These are phyloP conservation scores for Hawksworthiomyces lignivorus DNA, from an alignment of 2,329 filamentous ascomycete species.

Conservation along the genomic window DNA sequence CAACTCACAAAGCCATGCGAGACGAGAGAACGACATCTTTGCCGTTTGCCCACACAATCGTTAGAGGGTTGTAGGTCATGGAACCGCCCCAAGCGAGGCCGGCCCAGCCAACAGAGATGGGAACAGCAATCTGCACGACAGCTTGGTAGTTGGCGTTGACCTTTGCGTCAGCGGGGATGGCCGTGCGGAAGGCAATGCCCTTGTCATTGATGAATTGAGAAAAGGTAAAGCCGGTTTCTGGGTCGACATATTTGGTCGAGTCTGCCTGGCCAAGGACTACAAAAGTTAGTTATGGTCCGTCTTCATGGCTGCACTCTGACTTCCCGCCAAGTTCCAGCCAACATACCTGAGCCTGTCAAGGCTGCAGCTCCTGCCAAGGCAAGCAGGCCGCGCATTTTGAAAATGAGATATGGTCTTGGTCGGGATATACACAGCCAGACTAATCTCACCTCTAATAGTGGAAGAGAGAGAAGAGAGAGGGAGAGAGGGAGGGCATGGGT, in stretches of 20 bases:
- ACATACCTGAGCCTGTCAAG: conserved; percentile 7
- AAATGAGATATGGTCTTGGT: neutral
- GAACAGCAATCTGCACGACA: conserved; percentile 34
- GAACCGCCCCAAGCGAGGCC: conserved; percentile 42
- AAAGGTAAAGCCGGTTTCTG: conserved; percentile 35
- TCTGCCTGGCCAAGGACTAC: conserved; percentile 25
- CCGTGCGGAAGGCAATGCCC: conserved; percentile 28
- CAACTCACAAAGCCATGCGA: conserved; percentile 37
- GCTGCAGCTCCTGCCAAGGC: conserved; percentile 5
- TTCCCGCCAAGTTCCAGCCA: too few species aligned
- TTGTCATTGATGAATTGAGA: conserved; percentile 32
- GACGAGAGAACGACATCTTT: conserved; percentile 32
- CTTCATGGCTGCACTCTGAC: too few species aligned
- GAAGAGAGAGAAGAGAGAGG: neutral
- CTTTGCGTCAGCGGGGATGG: conserved; percentile 24
- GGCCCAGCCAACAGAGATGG: conserved; percentile 37
- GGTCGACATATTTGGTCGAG: conserved; percentile 25
- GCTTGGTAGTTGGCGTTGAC: conserved; percentile 22
- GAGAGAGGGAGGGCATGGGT: neutral
- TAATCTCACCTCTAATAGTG: neutral
- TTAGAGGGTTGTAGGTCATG: conserved; percentile 40
- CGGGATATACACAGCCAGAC: too few species aligned
- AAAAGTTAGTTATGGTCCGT: too few species aligned
- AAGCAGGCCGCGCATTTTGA: neutral
- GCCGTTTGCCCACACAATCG: conserved; percentile 36